A percentile compares a stretch with the other conserved stretches of the same genome.
Conservation (phyloP, 345 rosid species). For the Arabis alpina region DNA sequence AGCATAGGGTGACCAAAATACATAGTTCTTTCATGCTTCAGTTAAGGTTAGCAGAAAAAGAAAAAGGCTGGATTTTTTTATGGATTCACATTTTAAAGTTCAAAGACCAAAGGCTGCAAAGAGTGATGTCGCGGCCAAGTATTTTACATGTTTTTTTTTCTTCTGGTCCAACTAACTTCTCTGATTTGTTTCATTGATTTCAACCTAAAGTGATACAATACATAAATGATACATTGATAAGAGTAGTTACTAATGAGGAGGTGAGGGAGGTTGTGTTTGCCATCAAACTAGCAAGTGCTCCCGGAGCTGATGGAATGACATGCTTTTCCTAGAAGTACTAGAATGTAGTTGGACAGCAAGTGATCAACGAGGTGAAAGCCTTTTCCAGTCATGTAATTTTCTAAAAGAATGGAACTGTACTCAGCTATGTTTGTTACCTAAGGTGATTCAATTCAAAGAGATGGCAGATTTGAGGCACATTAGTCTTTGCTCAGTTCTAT, state of each 20-base stretch:
- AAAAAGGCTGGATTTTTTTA: too few relatives aligned
- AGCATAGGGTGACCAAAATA: too few relatives aligned
- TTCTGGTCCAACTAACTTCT: not conserved
- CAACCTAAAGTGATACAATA: accelerated
- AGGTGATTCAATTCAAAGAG: not conserved
- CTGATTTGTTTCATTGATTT: not conserved
- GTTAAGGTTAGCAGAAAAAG: too few relatives aligned
- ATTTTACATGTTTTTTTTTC: not conserved
- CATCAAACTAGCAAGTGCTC: not conserved
- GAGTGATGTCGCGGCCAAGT: accelerated
- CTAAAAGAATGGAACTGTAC: not conserved
- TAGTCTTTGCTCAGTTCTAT: not conserved
- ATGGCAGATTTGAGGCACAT: not conserved
- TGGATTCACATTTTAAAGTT: too few relatives aligned
- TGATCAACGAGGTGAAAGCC: not conserved
- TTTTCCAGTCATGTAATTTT: not conserved
- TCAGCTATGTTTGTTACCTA: not conserved
- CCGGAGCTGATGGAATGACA: not conserved
- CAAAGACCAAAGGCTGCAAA: not conserved
- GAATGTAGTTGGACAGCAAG: not conserved
- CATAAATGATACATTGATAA: not conserved
- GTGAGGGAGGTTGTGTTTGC: accelerated
- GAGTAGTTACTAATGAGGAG: accelerated
- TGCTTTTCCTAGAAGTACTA: not conserved
- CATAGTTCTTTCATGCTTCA: too few relatives aligned